Percentiles rank a stretch among this genome's conserved stretches.
Evolutionary conservation across 371 early-diverging fungal genomes (phyloP).

Genomic region (Mucor racemosus): DNA sequence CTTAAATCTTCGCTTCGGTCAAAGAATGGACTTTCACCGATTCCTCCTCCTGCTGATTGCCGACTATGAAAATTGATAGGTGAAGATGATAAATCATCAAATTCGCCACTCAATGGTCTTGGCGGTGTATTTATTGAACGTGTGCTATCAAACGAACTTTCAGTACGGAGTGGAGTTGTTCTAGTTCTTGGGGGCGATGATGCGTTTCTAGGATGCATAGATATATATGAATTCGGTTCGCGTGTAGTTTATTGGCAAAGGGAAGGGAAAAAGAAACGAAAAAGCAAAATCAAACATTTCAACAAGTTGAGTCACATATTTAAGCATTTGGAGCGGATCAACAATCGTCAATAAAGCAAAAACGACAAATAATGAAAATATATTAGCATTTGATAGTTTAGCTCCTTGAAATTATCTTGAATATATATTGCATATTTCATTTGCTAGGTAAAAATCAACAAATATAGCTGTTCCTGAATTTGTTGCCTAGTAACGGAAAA

Average conservation of each 20-base stretch:
- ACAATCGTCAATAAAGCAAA: not conserved
- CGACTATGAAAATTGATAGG: constrained; percentile 8
- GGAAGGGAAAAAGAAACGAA: not conserved
- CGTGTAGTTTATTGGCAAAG: not conserved
- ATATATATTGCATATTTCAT: too few species aligned
- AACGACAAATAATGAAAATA: not conserved
- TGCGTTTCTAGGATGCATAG: constrained; percentile 11
- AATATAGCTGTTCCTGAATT: too few species aligned
- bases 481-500: too few species aligned
- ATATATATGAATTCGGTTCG: not conserved
- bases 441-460: too few species aligned
- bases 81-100: constrained; percentile 8
- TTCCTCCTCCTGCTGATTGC: not conserved
- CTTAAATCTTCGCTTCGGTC: constrained; percentile 13
- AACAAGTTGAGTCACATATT: not conserved
- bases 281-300: not conserved
- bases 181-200: constrained; percentile 5
- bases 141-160: not conserved
- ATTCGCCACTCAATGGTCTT: not conserved
- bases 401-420: not conserved
- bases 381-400: not conserved
- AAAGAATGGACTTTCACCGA: constrained; percentile 14
- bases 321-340: not conserved
- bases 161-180: constrained; percentile 3
- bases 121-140: constrained; percentile 3